These are phyloP conservation scores for Lippia alba DNA, from an alignment of 305 asterid species.

Conservation along the genomic window DNA sequence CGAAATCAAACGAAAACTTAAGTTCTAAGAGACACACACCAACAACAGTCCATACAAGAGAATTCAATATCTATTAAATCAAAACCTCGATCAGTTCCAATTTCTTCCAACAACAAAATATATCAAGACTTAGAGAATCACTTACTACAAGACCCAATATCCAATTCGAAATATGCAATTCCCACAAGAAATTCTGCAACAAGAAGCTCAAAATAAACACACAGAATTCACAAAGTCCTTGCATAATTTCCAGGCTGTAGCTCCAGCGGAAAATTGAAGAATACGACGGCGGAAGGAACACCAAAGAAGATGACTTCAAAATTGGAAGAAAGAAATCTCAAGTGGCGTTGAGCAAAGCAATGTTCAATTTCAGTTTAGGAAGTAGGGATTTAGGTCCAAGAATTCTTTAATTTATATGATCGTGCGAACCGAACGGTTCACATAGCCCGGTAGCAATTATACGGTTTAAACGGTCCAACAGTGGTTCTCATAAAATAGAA, in stretches of 20 bases:
- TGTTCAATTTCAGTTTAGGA: too few species aligned
- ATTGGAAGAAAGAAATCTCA: too few species aligned
- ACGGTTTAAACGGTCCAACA: too few species aligned
- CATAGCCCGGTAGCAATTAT: too few species aligned
- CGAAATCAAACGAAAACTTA: constrained; percentile 36
- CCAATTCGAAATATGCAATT: constrained; percentile 11
- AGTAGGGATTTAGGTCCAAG: too few species aligned
- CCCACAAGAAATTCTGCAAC: constrained; percentile 23
- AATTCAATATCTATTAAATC: constrained; percentile 1
- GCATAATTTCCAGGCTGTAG: background rate
- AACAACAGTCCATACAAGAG: constrained; percentile 10
- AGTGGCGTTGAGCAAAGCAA: too few species aligned
- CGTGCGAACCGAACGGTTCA: too few species aligned
- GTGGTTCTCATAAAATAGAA: too few species aligned
- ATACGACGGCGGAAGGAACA: too few species aligned
- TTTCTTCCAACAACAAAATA: constrained; percentile 6
- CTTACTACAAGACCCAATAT: background rate
- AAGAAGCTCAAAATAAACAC: constrained; percentile 11
- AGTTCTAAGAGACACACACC: constrained; percentile 25
- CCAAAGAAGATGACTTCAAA: too few species aligned
- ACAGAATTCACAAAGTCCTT: constrained; percentile 30
- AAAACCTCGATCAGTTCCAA: constrained; percentile 16
- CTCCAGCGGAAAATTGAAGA: too few species aligned
- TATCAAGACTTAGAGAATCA: constrained; percentile 14
- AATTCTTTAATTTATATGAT: too few species aligned